Conservation (phyloP, 1,284 basidiomycete genomes). For the Anthracocystis setariae region DNA sequence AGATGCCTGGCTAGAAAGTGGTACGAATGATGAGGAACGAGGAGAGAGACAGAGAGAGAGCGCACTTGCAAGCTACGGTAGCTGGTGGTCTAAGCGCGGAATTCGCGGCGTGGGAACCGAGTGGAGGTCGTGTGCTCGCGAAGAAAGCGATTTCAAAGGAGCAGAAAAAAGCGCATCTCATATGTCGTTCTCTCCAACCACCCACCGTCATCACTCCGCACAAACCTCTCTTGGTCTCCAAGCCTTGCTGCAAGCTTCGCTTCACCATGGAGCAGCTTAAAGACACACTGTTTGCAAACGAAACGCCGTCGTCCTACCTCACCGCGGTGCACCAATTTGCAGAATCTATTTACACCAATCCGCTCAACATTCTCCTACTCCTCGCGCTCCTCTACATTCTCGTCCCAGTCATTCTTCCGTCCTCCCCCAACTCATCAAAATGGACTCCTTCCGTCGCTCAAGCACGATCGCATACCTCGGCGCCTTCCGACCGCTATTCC, state of each 20-base stretch:
- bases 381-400: slow-evolving; percentile 45
- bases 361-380: slow-evolving; percentile 54
- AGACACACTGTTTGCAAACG: slow-evolving; percentile 5
- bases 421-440: slow-evolving; percentile 32
- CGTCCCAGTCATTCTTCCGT: slow-evolving; percentile 49
- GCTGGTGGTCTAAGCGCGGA: not conserved
- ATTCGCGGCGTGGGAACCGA: not conserved
- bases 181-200: not conserved
- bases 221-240: not conserved
- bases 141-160: too few species aligned
- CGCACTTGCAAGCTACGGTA: not conserved
- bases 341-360: slow-evolving; percentile 53
- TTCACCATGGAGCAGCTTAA: slow-evolving; percentile 22
- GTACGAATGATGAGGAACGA: not conserved
- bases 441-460: slow-evolving; percentile 42
- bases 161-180: slow-evolving; percentile 1
- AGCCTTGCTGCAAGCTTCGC: not conserved
- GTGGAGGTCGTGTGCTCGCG: slow-evolving; percentile 3
- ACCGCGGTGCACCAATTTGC: slow-evolving; percentile 10
- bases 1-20: slow-evolving; percentile 3
- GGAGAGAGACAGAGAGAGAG: not conserved
- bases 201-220: not conserved
- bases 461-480: slow-evolving; percentile 38
- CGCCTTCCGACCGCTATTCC: slow-evolving; percentile 48
- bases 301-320: slow-evolving; percentile 1